These are phyloP conservation scores for Epichloe festucae DNA, from an alignment of 2,329 filamentous ascomycete species.

Conservation along the genomic window DNA sequence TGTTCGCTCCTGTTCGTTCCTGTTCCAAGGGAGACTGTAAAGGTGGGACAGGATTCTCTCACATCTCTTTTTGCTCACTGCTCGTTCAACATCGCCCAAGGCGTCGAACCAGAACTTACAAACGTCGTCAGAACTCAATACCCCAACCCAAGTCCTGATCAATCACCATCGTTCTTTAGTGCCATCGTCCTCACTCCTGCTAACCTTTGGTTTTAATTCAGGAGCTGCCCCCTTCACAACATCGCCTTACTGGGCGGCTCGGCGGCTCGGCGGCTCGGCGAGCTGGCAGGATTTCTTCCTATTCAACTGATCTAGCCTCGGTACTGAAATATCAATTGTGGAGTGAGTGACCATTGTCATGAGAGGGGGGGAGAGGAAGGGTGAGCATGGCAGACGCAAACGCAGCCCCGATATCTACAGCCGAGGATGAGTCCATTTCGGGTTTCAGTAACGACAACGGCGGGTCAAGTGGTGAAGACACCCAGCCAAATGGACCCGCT, in stretches of 20 bases:
- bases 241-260: not conserved
- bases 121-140: too few relatives aligned
- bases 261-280: not conserved
- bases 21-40: not conserved
- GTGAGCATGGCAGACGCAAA: slow-evolving; percentile 7
- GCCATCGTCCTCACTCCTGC: not conserved
- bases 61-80: not conserved
- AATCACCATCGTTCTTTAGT: not conserved
- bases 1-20: not conserved
- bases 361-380: slow-evolving; percentile 1
- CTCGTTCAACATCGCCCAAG: not conserved
- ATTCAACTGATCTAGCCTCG: not conserved
- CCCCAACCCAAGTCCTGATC: not conserved
- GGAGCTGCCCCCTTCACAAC: not conserved
- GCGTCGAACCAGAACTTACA: not conserved
- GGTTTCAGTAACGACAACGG: slow-evolving; percentile 23
- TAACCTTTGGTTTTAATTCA: not conserved
- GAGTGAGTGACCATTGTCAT: slow-evolving; percentile 2
- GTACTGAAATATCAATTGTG: not conserved
- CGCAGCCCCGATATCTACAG: slow-evolving; percentile 13
- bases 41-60: not conserved
- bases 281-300: not conserved
- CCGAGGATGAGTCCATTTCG: slow-evolving; percentile 25
- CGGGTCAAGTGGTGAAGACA: slow-evolving; percentile 25
- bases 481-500: slow-evolving; percentile 13